Evolutionary conservation across 352 stramenopile species (phyloP), one percentile per base, ranked within the genome.

Genomic region (Peronospora destructor): DNA sequence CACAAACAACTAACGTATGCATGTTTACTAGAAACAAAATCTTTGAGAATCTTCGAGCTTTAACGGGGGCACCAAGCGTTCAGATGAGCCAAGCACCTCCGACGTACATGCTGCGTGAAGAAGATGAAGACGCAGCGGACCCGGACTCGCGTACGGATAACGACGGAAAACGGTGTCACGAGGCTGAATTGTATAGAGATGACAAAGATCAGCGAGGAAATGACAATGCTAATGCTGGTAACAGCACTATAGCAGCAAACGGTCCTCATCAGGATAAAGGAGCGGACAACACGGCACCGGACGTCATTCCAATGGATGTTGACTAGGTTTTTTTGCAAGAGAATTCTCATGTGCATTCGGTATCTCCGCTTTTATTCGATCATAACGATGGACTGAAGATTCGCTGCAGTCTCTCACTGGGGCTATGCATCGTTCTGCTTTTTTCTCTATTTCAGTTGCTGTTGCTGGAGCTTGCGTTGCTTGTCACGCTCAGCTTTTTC

Each of bases 401-500:
- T 58, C 30, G 11, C 11, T 34, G 3, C 30, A 34, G 14, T n/a
- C 11, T 34, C 30, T 45, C 14, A 6, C 12, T 19, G 33, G 3
- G n/a, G 13, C 13, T 1, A 37, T 37, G 33, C 13, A 9, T 37
- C 25, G 9, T 21, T 13, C 16, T 38, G n/a, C 12, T 30, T 30
- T 30, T 46, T 49, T 45, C 44, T 59, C 29, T 73, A 58, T 49
- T 56, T 66, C 52, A 48, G 36, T 34, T 60, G 42, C 14, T 72
- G 57, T 52, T 79, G 68, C 42, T 79, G 71, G 6, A 71, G 53
- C 49, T 76, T 78, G 40, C 75, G 78, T 40, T 86, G 67, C 28
- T 77, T 78, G 35, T 95, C 87, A 4, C 86, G 77, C 49, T 92
- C 84, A 1, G 84, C 79, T 46, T 91, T 93, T 40, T 95, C 87